phyloP scores from a whole-genome alignment of 768 basidiomycete genomes.

The Podaxis sp. region DNA sequence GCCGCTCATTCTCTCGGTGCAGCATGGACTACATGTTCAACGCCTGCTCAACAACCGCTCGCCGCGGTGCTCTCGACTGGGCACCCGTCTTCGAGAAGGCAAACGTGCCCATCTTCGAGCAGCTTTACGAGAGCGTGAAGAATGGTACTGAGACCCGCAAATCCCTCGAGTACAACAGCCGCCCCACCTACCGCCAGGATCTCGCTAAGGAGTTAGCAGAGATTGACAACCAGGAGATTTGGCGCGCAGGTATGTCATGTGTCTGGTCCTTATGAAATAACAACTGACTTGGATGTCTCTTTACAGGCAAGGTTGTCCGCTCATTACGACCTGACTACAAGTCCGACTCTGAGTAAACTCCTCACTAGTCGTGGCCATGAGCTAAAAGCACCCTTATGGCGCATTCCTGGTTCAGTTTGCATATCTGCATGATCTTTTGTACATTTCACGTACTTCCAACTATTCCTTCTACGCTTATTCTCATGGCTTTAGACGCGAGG shows the following conservation, averaged over 20 bases:
- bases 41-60: constrained; percentile 98
- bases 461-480: neutral
- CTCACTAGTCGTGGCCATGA: neutral
- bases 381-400: constrained; percentile 1
- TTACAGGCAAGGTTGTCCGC: constrained; percentile 85
- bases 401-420: neutral
- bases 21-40: constrained; percentile 99
- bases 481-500: neutral
- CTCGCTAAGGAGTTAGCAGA: constrained; percentile 88
- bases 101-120: constrained; percentile 91
- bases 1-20: neutral
- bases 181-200: constrained; percentile 88
- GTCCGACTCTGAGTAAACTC: constrained; percentile 45
- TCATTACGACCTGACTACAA: constrained; percentile 85
- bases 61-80: constrained; percentile 99
- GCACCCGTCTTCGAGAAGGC: constrained; percentile 94
- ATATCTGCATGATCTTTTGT: neutral
- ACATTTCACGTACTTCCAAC: neutral
- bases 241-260: constrained; percentile 73
- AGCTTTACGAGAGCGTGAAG: constrained; percentile 90
- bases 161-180: constrained; percentile 92
- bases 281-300: neutral
- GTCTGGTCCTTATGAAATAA: neutral
- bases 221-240: constrained; percentile 98
- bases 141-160: constrained; percentile 98